A percentile compares a stretch with the other conserved stretches of the same genome.
These are phyloP conservation scores for Paraconiothyrium sp. DNA, from an alignment of 2,329 filamentous ascomycete genomes.

Conservation along the genomic window DNA sequence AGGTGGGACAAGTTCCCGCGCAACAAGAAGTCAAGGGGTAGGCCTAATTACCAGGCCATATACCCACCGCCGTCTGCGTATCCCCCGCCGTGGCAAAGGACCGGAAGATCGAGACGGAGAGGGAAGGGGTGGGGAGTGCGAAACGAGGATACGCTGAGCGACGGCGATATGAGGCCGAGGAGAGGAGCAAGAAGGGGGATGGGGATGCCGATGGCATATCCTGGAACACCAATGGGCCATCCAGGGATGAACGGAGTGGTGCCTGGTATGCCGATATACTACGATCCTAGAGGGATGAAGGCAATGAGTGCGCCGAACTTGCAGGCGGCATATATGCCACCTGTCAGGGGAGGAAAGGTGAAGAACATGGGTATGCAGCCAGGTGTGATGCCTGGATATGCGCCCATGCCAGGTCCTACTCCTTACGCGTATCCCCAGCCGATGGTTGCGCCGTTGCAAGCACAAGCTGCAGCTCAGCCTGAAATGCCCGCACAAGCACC, in stretches of 20 bases:
- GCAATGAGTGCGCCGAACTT: conserved; percentile 10
- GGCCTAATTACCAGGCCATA: background rate
- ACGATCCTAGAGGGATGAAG: conserved; percentile 10
- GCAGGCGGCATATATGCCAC: conserved; percentile 1
- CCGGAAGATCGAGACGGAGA: background rate
- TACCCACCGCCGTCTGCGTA: background rate
- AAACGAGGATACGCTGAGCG: background rate
- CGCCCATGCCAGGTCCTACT: background rate
- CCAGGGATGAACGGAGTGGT: background rate
- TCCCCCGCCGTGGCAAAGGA: background rate
- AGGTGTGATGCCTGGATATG: conserved; percentile 5
- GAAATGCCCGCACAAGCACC: conserved; percentile 4
- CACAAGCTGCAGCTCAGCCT: background rate
- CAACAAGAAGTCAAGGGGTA: background rate
- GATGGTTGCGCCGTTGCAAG: background rate
- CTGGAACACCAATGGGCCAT: background rate
- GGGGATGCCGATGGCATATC: conserved; percentile 2
- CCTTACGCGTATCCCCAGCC: background rate
- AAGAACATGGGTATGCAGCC: background rate
- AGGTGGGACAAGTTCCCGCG: background rate
- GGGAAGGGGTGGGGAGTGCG: background rate
- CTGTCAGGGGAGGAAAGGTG: background rate
- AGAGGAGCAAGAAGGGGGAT: background rate
- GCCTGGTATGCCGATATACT: background rate
- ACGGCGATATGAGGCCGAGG: background rate